Evolutionary conservation across 2,329 filamentous ascomycete genomes (phyloP).

Genomic region (Hypocrella siamensis): DNA sequence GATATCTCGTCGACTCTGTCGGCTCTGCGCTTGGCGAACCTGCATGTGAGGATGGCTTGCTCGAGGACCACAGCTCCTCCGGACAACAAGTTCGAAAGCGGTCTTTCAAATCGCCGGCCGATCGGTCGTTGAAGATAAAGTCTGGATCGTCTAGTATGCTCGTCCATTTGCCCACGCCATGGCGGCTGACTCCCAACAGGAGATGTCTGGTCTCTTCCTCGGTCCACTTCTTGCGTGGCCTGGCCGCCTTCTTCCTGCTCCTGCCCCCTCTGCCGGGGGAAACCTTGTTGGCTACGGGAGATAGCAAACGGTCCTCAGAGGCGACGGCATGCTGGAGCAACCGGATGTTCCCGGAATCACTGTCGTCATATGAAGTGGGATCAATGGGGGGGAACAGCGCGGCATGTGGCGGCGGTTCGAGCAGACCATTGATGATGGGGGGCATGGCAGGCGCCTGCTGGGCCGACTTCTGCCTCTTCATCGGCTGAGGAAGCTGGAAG

Average conservation of each 20-base stretch:
- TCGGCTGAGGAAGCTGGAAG: conserved; percentile 46
- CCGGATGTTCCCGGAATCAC: conserved; percentile 24
- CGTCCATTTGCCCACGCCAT: conserved; percentile 52
- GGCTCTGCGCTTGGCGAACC: conserved; percentile 8
- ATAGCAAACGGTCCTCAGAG: conserved; percentile 10
- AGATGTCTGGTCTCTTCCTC: conserved; percentile 49
- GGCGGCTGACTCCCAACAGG: conserved; percentile 42
- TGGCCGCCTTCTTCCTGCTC: conserved; percentile 36
- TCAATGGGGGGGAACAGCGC: conserved; percentile 49
- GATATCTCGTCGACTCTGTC: conserved; percentile 17
- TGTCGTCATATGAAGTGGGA: conserved; percentile 36
- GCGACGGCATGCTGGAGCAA: conserved; percentile 23
- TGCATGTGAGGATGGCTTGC: conserved; percentile 11
- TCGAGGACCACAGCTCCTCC: conserved; percentile 36
- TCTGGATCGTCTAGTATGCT: conserved; percentile 44
- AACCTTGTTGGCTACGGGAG: conserved; percentile 16
- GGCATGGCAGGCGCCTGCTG: conserved; percentile 39
- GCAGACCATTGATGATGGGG: conserved; percentile 49
- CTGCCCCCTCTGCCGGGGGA: conserved; percentile 28
- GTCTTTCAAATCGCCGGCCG: conserved; percentile 48
- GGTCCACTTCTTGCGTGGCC: conserved; percentile 46
- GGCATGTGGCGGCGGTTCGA: conserved; percentile 44
- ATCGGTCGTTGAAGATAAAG: conserved; percentile 45
- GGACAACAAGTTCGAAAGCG: conserved; percentile 52
- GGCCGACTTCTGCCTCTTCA: conserved; percentile 47